Evolutionary conservation across 176 grass and related monocot genomes (phyloP), one percentile per base, ranked within the genome.

Genomic region (Typha latifolia): DNA sequence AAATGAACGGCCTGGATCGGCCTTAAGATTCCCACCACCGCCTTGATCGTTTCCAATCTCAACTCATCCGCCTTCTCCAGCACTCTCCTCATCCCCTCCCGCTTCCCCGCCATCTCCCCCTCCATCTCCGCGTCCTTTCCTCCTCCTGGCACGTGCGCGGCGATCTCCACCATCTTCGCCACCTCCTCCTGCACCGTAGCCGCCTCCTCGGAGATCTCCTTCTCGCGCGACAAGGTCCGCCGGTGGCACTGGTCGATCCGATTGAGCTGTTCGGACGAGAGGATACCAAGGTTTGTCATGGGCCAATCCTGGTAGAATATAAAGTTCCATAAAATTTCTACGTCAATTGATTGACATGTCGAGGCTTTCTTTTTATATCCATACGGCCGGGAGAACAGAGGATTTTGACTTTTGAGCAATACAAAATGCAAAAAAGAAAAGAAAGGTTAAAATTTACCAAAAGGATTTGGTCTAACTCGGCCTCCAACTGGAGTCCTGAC

Each of bases 401-500:
- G 24, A 37, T 37, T 37, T 37, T 2, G 24, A 26, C 4, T 37
- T 37, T 37, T 2, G 24, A 26, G 24, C 24, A 6, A 37, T 37
- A 0, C 34, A 37, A 37, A 26, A 26, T n/a, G n/a, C n/a, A 37
- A 37, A 37, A 37, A 37, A 37, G 4, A 37, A 7, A 37, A 5
- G 2, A 6, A 37, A 37, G 34, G 24, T 26, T 2, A 1, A 26
- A 26, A 26, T 26, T 26, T 37, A 37, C 66, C 80, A 29, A 2
- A 66, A 84, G 56, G 75, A 84, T 74, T 12, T 20, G 4, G 2
- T 49, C 68, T 43, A 87, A 78, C 69, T 67, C 72, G 16, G 65
- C 20, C 74, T 90, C 69, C 23, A 95, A 75, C 78, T 90, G 83
- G 64, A 84, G 13, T 62, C 86, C 78, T 19, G 84, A 87, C 69